Percentiles rank a stretch among this genome's conserved stretches.
Conservation (phyloP, 202 grass and related monocot genomes). For the Zizania palustris region DNA sequence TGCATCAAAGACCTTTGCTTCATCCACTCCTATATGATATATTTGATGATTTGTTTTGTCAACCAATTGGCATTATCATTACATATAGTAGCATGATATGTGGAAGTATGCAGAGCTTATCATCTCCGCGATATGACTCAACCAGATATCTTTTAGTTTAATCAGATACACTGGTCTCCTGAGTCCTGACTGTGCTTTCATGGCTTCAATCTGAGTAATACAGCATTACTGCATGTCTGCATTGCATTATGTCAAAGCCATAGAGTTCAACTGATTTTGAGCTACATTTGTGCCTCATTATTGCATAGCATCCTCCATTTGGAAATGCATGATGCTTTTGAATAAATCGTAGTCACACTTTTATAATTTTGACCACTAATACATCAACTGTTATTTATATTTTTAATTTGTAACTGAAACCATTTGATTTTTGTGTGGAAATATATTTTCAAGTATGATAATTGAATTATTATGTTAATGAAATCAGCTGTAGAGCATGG, state of each 20-base stretch:
- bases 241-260: background rate
- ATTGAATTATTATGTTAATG: conserved; percentile 21
- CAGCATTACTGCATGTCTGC: background rate
- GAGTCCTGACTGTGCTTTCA: background rate
- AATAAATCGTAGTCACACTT: background rate
- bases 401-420: background rate
- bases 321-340: background rate
- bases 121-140: background rate
- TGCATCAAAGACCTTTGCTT: conserved; percentile 27
- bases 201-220: background rate
- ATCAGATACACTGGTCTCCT: background rate
- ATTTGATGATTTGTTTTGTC: background rate
- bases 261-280: background rate
- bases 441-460: background rate
- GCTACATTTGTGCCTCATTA: background rate
- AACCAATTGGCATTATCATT: background rate
- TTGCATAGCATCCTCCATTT: background rate
- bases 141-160: conserved; percentile 11
- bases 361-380: background rate
- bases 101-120: background rate
- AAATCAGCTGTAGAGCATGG: background rate
- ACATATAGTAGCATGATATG: conserved; percentile 13
- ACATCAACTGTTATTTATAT: background rate
- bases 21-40: background rate
- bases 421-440: background rate